Percentiles rank a stretch among this genome's conserved stretches.
phyloP scores from a whole-genome alignment of 2,329 filamentous ascomycete genomes.

The Ophiocordyceps sinensis region DNA sequence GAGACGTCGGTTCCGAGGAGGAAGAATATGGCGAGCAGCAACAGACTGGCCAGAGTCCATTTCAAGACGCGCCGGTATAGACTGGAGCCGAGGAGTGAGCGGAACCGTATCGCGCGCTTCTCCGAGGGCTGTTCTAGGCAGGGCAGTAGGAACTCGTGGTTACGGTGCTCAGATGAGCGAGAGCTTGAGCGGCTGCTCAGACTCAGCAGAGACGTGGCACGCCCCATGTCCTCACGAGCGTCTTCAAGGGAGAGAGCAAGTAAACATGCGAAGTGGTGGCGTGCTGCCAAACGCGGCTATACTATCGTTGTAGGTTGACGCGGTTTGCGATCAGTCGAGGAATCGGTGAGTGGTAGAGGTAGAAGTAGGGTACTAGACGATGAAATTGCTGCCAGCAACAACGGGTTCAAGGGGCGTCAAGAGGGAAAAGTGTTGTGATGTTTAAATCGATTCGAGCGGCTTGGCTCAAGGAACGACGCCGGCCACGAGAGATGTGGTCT shows the following conservation, averaged over 20 bases:
- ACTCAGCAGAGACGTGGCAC: constrained; percentile 15
- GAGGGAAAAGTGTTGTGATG: too few species aligned
- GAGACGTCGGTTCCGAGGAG: constrained; percentile 17
- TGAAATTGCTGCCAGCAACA: too few species aligned
- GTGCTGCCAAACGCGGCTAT: background rate
- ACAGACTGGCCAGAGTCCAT: constrained; percentile 29
- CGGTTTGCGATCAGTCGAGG: too few species aligned
- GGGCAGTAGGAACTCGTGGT: constrained; percentile 19
- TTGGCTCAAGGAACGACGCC: too few species aligned
- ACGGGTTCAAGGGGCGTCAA: too few species aligned
- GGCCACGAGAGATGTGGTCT: too few species aligned
- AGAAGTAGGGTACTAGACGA: too few species aligned
- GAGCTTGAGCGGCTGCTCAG: constrained; percentile 21
- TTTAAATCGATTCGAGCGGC: too few species aligned
- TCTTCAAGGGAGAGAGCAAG: background rate
- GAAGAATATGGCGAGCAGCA: constrained; percentile 25
- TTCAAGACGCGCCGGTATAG: constrained; percentile 37
- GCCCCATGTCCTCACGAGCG: constrained; percentile 9
- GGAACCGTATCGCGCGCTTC: constrained; percentile 25
- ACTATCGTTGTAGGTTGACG: background rate
- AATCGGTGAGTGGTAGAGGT: too few species aligned
- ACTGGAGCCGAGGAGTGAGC: constrained; percentile 33
- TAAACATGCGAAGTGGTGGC: background rate
- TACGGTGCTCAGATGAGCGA: constrained; percentile 13
- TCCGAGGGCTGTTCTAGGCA: constrained; percentile 16